Conservation (phyloP, 169 alveolate species). For the Plasmodium coatneyi region DNA sequence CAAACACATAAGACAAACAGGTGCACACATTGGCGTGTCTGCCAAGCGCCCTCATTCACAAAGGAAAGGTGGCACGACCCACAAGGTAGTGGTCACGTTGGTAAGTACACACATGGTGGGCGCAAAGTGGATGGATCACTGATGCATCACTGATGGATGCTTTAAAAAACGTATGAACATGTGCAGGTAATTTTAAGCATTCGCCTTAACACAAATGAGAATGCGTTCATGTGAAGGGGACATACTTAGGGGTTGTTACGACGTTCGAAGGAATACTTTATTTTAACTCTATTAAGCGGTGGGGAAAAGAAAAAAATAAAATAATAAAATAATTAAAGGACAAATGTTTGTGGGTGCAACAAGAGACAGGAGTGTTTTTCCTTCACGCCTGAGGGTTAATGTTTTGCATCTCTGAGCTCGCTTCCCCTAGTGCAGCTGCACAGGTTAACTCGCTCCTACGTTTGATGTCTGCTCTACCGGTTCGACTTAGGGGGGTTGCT, state of each 20-base stretch:
- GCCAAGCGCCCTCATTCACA: not conserved
- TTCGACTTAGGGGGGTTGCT: not conserved
- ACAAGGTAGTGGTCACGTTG: not conserved
- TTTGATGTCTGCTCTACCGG: not conserved
- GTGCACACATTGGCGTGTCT: not conserved
- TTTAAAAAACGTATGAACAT: not conserved
- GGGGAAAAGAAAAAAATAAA: not conserved
- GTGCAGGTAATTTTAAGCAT: not conserved
- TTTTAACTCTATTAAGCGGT: not conserved
- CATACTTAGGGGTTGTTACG: not conserved
- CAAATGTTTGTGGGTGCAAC: conserved; percentile 14
- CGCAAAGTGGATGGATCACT: not conserved
- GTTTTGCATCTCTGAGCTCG: not conserved
- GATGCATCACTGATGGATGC: too few species aligned
- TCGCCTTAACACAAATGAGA: not conserved
- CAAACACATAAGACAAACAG: not conserved
- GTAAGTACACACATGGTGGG: not conserved
- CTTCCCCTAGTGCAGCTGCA: not conserved
- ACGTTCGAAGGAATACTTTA: not conserved
- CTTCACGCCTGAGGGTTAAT: not conserved
- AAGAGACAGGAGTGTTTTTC: not conserved
- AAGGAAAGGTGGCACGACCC: not conserved
- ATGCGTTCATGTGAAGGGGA: not conserved
- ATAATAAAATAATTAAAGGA: conserved; percentile 1
- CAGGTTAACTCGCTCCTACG: not conserved